These are phyloP conservation scores for Agapanthus africanus DNA, from an alignment of 106 monocot genomes.

Conservation along the genomic window DNA sequence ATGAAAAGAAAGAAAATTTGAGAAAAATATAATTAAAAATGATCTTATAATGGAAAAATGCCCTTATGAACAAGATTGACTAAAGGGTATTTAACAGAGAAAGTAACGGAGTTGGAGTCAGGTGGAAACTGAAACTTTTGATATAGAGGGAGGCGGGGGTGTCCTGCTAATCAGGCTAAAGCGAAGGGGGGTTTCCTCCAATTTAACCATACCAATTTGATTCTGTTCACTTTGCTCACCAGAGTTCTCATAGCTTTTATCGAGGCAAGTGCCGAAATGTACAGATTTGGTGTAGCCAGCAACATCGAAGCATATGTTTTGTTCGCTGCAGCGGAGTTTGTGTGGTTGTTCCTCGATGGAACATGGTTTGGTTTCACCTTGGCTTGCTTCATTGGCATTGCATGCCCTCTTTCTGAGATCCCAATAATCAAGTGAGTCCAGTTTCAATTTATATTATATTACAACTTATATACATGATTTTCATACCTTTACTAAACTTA, in stretches of 20 bases:
- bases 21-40: too few species aligned
- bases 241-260: conserved; percentile 46
- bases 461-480: background rate
- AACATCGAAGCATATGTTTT: conserved; percentile 59
- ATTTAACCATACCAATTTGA: background rate
- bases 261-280: conserved; percentile 68
- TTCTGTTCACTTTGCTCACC: background rate
- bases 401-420: conserved; percentile 63
- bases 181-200: too few species aligned
- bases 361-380: conserved; percentile 64
- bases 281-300: conserved; percentile 46
- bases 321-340: conserved; percentile 57
- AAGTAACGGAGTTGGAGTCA: too few species aligned
- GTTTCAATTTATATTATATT: background rate
- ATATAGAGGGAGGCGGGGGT: too few species aligned
- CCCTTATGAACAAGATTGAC: too few species aligned
- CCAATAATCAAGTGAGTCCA: conserved; percentile 61
- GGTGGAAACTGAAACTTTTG: too few species aligned
- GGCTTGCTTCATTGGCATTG: conserved; percentile 50
- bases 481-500: too few species aligned
- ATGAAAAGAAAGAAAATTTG: background rate
- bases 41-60: too few species aligned
- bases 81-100: too few species aligned
- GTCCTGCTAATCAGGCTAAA: too few species aligned
- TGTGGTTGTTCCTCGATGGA: conserved; percentile 55